A percentile compares a stretch with the other conserved stretches of the same genome.
These are phyloP conservation scores for Magnusiomyces sp. DNA, from an alignment of 1,139 yeast species.

Conservation along the genomic window DNA sequence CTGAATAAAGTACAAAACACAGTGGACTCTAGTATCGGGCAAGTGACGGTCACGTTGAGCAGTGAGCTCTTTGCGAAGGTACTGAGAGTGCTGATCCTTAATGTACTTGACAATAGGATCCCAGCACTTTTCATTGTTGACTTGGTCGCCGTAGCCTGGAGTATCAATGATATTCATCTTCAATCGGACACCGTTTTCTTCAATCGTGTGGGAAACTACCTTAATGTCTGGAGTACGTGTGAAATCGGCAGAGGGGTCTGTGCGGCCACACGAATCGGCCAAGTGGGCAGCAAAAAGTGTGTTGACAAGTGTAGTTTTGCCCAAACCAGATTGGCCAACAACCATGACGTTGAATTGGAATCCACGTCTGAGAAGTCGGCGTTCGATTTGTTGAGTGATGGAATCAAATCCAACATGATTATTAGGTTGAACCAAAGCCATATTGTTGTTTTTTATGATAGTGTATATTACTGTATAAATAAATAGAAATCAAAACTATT, in stretches of 20 bases:
- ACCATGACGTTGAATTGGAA: slow-evolving; percentile 92
- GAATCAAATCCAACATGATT: slow-evolving; percentile 90
- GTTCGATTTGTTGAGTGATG: slow-evolving; percentile 91
- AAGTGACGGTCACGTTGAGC: slow-evolving; percentile 86
- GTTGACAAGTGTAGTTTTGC: slow-evolving; percentile 85
- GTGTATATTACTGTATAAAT: too few species aligned
- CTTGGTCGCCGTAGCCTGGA: slow-evolving; percentile 96
- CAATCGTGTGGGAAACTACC: slow-evolving; percentile 55
- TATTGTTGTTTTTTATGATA: too few species aligned
- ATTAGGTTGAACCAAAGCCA: slow-evolving; percentile 12
- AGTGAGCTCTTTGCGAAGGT: slow-evolving; percentile 88
- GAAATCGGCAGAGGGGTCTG: slow-evolving; percentile 56
- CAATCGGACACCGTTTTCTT: slow-evolving; percentile 82
- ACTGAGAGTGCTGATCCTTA: slow-evolving; percentile 92
- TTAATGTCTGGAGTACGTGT: slow-evolving; percentile 85
- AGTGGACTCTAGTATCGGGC: slow-evolving; percentile 90
- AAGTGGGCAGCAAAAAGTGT: slow-evolving; percentile 81
- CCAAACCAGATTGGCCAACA: slow-evolving; percentile 89
- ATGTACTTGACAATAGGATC: slow-evolving; percentile 92
- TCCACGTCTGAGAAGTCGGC: slow-evolving; percentile 82
- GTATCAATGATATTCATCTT: slow-evolving; percentile 87
- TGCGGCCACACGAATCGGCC: slow-evolving; percentile 66
- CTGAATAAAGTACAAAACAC: slow-evolving; percentile 81
- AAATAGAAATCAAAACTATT: too few species aligned
- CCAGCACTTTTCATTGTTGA: slow-evolving; percentile 92